These are phyloP conservation scores for Bertia moriformis DNA, from an alignment of 2,329 filamentous ascomycete species.

Conservation along the genomic window DNA sequence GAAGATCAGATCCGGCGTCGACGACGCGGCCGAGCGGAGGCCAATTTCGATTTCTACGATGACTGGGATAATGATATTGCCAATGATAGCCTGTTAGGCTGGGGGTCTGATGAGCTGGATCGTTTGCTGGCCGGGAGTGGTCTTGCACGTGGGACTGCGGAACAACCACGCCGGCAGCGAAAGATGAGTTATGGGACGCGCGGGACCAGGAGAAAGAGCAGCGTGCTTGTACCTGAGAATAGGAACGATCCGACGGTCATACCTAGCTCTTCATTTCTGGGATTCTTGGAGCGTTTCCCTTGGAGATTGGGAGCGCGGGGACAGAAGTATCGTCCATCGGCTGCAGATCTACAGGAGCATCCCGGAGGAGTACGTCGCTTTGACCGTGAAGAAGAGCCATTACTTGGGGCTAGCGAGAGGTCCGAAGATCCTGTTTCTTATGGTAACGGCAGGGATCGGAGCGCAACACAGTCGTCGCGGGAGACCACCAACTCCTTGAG, in stretches of 20 bases:
- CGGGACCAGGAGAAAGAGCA: slow-evolving; percentile 32
- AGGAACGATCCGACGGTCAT: slow-evolving; percentile 41
- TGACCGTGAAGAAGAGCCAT: slow-evolving; percentile 29
- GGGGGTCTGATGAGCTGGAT: slow-evolving; percentile 47
- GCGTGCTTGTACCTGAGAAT: slow-evolving; percentile 28
- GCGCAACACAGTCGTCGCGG: slow-evolving; percentile 36
- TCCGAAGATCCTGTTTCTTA: slow-evolving; percentile 7
- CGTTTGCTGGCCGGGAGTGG: slow-evolving; percentile 34
- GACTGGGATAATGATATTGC: slow-evolving; percentile 51
- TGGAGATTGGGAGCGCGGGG: slow-evolving; percentile 41
- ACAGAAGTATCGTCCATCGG: slow-evolving; percentile 45
- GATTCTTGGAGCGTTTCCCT: slow-evolving; percentile 45
- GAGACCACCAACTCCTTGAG: slow-evolving; percentile 45
- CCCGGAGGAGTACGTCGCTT: slow-evolving; percentile 27
- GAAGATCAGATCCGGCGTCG: slow-evolving; percentile 33
- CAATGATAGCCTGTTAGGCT: slow-evolving; percentile 34
- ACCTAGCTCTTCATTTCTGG: slow-evolving; percentile 39
- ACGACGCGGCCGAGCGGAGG: slow-evolving; percentile 36
- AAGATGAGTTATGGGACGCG: slow-evolving; percentile 48
- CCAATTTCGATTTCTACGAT: slow-evolving; percentile 55
- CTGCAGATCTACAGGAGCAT: slow-evolving; percentile 47
- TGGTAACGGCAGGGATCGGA: slow-evolving; percentile 38
- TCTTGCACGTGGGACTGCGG: slow-evolving; percentile 20
- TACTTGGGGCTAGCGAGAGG: slow-evolving; percentile 18
- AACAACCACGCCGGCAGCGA: slow-evolving; percentile 35